Conservation (phyloP, 805 yeast genomes). For the Yarrowia sp. region DNA sequence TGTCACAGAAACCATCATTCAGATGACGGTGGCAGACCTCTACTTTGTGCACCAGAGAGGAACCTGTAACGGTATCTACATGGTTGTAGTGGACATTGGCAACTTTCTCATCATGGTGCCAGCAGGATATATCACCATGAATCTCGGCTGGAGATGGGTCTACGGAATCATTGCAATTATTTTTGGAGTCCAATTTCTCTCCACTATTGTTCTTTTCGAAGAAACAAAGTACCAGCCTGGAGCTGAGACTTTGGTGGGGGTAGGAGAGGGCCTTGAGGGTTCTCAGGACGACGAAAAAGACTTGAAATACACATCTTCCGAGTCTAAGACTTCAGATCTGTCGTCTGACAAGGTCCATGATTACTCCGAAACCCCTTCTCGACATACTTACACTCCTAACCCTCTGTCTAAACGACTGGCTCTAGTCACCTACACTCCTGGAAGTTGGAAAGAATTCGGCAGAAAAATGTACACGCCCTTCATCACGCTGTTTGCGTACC, state of each 20-base stretch:
- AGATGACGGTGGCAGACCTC: background rate
- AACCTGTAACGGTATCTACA: background rate
- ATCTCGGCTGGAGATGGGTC: background rate
- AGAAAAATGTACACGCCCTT: background rate
- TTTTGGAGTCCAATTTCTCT: background rate
- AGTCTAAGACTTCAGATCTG: too few species aligned
- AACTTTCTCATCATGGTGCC: background rate
- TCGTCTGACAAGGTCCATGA: too few species aligned
- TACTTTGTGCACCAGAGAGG: background rate
- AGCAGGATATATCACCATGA: background rate
- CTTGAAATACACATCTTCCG: too few species aligned
- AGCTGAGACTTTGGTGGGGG: background rate
- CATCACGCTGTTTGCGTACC: background rate
- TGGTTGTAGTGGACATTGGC: background rate
- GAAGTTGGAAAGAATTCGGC: background rate
- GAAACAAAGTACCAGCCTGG: background rate
- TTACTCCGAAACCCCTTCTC: too few species aligned
- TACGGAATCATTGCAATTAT: background rate
- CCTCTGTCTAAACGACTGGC: background rate
- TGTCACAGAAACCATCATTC: background rate
- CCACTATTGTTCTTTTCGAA: background rate
- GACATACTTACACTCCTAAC: too few species aligned
- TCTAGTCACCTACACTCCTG: background rate
- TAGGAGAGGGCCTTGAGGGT: too few species aligned
- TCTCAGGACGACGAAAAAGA: too few species aligned